These are phyloP conservation scores for Aureobasidium mangrovei DNA, from an alignment of 2,329 filamentous ascomycete genomes.

Conservation along the genomic window DNA sequence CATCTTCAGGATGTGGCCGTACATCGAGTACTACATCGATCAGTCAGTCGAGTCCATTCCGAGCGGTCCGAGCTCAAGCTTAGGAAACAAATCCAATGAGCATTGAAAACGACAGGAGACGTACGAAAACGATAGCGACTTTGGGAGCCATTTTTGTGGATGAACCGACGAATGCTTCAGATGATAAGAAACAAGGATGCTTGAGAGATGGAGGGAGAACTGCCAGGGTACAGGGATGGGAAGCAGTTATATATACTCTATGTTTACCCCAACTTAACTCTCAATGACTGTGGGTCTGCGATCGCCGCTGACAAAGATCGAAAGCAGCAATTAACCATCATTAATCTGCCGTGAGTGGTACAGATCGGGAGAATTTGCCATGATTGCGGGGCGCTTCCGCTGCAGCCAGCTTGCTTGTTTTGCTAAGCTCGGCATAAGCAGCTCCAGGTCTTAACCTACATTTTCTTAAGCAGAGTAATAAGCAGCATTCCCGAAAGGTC, in stretches of 20 bases:
- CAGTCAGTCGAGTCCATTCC: not conserved
- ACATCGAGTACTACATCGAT: conserved; percentile 69
- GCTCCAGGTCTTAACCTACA: not conserved
- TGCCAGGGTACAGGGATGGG: conserved; percentile 1
- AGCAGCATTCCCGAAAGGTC: not conserved
- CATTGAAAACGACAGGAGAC: conserved; percentile 29
- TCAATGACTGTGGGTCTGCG: conserved; percentile 1
- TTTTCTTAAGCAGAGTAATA: not conserved
- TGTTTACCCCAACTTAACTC: conserved; percentile 1
- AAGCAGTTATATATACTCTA: not conserved
- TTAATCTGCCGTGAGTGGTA: not conserved
- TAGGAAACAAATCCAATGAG: not conserved
- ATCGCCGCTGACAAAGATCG: conserved; percentile 5
- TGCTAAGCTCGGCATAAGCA: not conserved
- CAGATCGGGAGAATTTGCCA: not conserved
- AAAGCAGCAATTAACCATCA: not conserved
- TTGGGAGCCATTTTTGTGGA: conserved; percentile 21
- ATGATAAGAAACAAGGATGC: not conserved
- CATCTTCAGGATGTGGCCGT: conserved; percentile 77
- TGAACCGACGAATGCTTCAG: not conserved
- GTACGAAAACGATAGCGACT: conserved; percentile 72
- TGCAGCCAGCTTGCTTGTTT: no score
- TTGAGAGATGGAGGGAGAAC: not conserved
- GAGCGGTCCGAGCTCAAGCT: conserved; percentile 12
- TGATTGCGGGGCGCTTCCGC: not conserved